phyloP scores from a whole-genome alignment of 2,329 filamentous ascomycete genomes.

The Tothia fuscella region DNA sequence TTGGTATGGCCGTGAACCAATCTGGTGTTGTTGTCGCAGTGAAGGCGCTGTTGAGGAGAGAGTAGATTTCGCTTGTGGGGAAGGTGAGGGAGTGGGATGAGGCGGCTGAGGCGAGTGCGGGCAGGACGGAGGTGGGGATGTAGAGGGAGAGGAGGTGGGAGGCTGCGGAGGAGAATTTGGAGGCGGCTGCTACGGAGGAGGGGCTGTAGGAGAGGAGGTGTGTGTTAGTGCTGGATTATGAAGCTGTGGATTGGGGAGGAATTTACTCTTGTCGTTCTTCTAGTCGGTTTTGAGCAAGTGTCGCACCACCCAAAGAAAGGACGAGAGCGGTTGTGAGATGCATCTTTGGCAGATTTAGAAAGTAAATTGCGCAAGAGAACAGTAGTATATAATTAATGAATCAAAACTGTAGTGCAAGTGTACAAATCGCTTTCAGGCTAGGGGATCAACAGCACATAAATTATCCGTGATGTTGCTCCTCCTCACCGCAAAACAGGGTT shows the following conservation, averaged over 20 bases:
- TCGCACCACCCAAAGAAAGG: too few species aligned
- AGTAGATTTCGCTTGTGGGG: constrained; percentile 19
- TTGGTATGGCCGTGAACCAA: constrained; percentile 20
- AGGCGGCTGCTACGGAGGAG: not conserved
- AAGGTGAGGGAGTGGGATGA: constrained; percentile 18
- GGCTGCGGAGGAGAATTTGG: constrained; percentile 17
- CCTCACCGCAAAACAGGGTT: too few species aligned
- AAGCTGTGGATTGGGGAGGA: not conserved
- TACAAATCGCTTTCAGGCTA: too few species aligned
- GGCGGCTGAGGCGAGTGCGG: constrained; percentile 19
- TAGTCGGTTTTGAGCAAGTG: too few species aligned
- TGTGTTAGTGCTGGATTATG: not conserved
- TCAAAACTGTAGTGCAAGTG: too few species aligned
- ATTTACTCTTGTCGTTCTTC: too few species aligned
- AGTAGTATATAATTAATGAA: too few species aligned
- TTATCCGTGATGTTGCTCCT: too few species aligned
- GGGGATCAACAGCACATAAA: too few species aligned
- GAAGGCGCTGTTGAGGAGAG: constrained; percentile 17
- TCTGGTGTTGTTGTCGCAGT: constrained; percentile 16
- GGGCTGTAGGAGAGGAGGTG: not conserved
- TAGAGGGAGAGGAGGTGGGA: constrained; percentile 20
- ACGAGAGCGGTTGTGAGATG: too few species aligned
- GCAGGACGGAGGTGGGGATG: constrained; percentile 18
- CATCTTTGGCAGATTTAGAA: too few species aligned
- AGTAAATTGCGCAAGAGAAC: too few species aligned